phyloP scores from a whole-genome alignment of 805 yeast species.

The Metschnikowia peoriensis region DNA sequence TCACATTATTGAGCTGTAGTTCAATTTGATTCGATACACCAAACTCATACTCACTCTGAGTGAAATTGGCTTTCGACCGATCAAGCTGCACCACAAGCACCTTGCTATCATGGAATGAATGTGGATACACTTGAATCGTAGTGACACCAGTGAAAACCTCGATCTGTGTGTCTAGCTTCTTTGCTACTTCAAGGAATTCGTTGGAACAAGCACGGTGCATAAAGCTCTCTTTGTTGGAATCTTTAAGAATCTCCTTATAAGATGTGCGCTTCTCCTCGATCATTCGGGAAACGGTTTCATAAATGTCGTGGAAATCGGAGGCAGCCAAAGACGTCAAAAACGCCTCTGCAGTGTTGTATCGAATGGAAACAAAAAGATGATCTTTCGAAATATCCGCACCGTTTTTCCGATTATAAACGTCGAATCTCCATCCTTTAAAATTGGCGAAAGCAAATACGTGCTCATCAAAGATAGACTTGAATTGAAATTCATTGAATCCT shows the following conservation, averaged over 20 bases:
- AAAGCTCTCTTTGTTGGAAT: conserved; percentile 38
- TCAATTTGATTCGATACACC: conserved; percentile 56
- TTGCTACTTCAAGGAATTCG: conserved; percentile 27
- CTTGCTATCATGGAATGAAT: conserved; percentile 72
- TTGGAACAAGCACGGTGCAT: conserved; percentile 1
- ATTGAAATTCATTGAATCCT: conserved; percentile 53
- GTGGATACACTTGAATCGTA: conserved; percentile 73
- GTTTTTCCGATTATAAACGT: conserved; percentile 68
- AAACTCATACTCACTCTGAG: conserved; percentile 45
- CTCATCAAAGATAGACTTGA: conserved; percentile 75
- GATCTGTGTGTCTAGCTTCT: conserved; percentile 62
- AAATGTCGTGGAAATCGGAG: conserved; percentile 76
- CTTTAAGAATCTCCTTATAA: conserved; percentile 71
- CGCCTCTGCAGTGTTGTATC: conserved; percentile 52
- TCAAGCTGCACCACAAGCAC: conserved; percentile 65
- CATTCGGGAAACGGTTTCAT: conserved; percentile 66
- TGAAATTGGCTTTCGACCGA: conserved; percentile 50
- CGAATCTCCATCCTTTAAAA: conserved; percentile 47
- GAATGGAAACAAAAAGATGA: conserved; percentile 51
- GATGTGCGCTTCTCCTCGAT: conserved; percentile 69
- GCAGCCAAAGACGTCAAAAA: conserved; percentile 84
- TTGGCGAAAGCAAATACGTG: conserved; percentile 75
- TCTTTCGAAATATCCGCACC: conserved; percentile 51
- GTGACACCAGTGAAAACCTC: conserved; percentile 58
- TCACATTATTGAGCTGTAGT: conserved; percentile 59